Percentiles rank a stretch among this genome's conserved stretches.
These are phyloP conservation scores for Suhomyces terraborum DNA, from an alignment of 1,139 yeast species.

Conservation along the genomic window DNA sequence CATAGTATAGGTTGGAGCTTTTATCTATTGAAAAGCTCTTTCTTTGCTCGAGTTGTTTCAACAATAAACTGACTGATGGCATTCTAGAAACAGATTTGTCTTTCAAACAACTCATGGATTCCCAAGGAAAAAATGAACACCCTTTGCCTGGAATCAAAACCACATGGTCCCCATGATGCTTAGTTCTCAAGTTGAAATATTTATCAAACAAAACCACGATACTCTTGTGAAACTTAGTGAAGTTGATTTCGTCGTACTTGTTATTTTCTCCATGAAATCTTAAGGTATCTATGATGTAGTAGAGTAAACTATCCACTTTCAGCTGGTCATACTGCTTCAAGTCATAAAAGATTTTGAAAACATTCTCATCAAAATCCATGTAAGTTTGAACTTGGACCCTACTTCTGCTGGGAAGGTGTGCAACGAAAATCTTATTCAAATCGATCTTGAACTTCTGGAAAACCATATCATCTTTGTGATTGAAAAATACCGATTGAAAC, in stretches of 20 bases:
- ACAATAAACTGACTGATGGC: conserved; percentile 62
- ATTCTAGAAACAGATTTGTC: conserved; percentile 66
- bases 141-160: conserved; percentile 67
- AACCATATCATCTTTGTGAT: conserved; percentile 25
- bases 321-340: conserved; percentile 37
- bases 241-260: conserved; percentile 64
- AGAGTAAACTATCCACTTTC: conserved; percentile 63
- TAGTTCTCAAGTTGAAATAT: conserved; percentile 26
- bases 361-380: conserved; percentile 49
- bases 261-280: conserved; percentile 65
- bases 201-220: conserved; percentile 39
- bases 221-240: conserved; percentile 48
- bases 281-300: conserved; percentile 60
- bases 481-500: conserved; percentile 60
- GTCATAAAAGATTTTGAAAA: conserved; percentile 55
- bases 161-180: conserved; percentile 46
- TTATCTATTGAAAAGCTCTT: conserved; percentile 12
- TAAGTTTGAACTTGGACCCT: conserved; percentile 2
- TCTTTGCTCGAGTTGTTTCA: conserved; percentile 37
- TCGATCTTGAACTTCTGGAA: conserved; percentile 39
- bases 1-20: conserved; percentile 47
- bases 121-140: conserved; percentile 85
- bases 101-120: conserved; percentile 62
- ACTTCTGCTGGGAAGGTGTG: conserved; percentile 42
- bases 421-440: conserved; percentile 34